Evolutionary conservation across 169 alveolate species (phyloP).

Genomic region (Plasmodium chabaudi): DNA sequence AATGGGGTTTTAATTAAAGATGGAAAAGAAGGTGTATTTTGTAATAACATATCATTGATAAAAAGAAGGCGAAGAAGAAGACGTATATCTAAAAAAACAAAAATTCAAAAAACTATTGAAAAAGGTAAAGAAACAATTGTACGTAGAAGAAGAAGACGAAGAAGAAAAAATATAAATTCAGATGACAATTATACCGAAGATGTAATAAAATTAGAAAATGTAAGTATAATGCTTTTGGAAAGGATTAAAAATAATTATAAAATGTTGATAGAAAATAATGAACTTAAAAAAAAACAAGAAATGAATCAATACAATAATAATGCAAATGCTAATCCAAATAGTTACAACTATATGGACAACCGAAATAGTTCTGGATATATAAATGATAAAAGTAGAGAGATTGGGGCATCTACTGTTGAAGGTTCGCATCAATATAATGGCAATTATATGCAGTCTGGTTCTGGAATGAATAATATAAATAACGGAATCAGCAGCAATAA

Average conservation of each 20-base stretch:
- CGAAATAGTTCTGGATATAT: neutral
- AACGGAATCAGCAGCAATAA: neutral
- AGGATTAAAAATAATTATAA: constrained; percentile 56
- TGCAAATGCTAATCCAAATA: neutral
- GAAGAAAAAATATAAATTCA: neutral
- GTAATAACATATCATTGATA: neutral
- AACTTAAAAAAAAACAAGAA: constrained; percentile 18
- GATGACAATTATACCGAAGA: constrained; percentile 1
- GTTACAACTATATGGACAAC: neutral
- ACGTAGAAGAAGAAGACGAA: neutral
- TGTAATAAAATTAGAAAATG: constrained; percentile 38
- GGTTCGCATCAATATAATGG: no score
- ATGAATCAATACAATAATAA: neutral
- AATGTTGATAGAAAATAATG: constrained; percentile 21
- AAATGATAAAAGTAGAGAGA: neutral
- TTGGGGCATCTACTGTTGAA: no score
- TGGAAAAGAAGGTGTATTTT: constrained; percentile 16
- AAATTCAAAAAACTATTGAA: neutral
- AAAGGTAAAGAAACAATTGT: no score
- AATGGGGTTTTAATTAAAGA: constrained; percentile 24
- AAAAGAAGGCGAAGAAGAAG: constrained; percentile 12
- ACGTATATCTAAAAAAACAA: neutral
- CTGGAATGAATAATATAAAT: neutral
- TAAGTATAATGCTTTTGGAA: constrained; percentile 52
- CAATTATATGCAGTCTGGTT: neutral